These are phyloP conservation scores for Herpetospermum pedunculosum DNA, from an alignment of 306 rosid genomes.

Conservation along the genomic window DNA sequence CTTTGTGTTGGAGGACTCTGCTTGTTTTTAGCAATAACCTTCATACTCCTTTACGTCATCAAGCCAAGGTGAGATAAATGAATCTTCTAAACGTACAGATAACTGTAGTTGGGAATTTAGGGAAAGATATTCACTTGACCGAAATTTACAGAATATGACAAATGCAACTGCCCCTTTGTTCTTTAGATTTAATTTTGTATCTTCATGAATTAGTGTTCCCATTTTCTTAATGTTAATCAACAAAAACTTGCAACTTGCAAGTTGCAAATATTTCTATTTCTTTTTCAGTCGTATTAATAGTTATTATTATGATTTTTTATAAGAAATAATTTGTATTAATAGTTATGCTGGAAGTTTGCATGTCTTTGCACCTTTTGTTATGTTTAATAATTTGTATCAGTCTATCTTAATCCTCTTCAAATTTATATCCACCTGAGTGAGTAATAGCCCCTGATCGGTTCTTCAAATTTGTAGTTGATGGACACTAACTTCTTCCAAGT, in stretches of 20 bases:
- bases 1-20: constrained; percentile 48
- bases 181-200: not conserved
- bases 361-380: not conserved
- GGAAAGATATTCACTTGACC: not conserved
- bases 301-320: no score
- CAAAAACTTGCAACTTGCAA: not conserved
- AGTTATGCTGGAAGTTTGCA: not conserved
- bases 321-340: not conserved
- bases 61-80: constrained; percentile 55
- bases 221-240: not conserved
- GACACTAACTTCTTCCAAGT: not conserved
- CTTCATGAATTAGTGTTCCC: not conserved
- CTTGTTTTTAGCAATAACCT: constrained; percentile 45
- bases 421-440: not conserved
- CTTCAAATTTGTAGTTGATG: not conserved
- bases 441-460: not conserved
- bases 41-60: constrained; percentile 53
- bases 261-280: not conserved
- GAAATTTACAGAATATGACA: not conserved
- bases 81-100: not conserved
- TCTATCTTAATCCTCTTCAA: not conserved
- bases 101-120: not conserved
- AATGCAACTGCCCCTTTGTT: not conserved
- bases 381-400: not conserved
- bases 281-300: not conserved